Base-by-base conservation (phyloP, 805 yeast species). In the Starmerella powellii region DNA sequence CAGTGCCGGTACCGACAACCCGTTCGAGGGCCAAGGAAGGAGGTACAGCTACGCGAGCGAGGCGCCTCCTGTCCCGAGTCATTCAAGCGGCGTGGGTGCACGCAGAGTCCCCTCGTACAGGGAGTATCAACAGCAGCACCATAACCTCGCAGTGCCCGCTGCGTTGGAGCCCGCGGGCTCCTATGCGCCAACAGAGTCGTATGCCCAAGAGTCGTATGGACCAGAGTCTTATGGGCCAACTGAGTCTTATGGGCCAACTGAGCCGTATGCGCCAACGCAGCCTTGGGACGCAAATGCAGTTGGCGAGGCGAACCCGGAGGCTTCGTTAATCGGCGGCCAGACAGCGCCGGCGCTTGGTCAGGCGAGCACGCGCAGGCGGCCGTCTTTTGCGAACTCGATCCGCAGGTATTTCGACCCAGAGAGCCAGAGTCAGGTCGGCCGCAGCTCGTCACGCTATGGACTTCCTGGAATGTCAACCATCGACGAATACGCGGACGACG, bases 401-500 rank as follows among this genome's bases (percentile, higher is more conserved):
- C 18, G 38, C 4, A 34, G 47, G 15, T 40, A 35, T 27, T 35
- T 41, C 13, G 50, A 46, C 31, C 45, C 45, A 4, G 50, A 46
- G 37, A 38, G 43, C 34, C 44, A 43, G 28, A 8, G 26, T 11
- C 8, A 16, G 8, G 6, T 32, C 8, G 20, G 18, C 15, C 24
- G 37, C n/a, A 20, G 37, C 4, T 12, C 24, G 10, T 33, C 37
- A 4, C 13, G 24, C 12, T 20, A 20, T 8, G 8, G 12, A 4
- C 16, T 33, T 10, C 17, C 17, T 6, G 27, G 37, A 13, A 6
- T 11, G 13, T 10, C n/a, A 5, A 33, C 42, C 11, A 29, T 35
- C 33, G 27, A 38, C 24, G 56, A 51, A 37, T 57, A 48, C 33
- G 56, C 50, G 10, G 52, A 55, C 20, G 47, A 44, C 26, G 61